Evolutionary conservation across 495 filamentous ascomycete species (phyloP).

Genomic region (Aspergillus leporis): DNA sequence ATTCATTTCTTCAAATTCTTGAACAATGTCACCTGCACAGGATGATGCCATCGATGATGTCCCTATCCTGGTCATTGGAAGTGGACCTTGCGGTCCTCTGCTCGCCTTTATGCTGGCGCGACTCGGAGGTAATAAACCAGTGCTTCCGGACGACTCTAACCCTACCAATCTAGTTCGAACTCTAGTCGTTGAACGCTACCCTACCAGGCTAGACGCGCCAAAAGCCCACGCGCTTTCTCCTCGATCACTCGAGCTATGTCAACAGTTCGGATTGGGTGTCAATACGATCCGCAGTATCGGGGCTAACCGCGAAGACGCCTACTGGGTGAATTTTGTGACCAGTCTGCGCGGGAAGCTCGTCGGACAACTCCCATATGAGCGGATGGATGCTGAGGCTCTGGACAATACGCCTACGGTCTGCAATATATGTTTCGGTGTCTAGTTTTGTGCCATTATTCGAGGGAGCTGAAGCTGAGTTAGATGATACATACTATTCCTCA

Average conservation of each 20-base stretch:
- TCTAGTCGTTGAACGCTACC: constrained; percentile 30
- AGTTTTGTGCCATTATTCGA: not conserved
- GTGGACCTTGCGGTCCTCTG: constrained; percentile 32
- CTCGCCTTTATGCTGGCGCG: constrained; percentile 30
- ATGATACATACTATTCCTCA: constrained; percentile 39
- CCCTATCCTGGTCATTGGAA: constrained; percentile 40
- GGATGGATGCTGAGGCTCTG: constrained; percentile 29
- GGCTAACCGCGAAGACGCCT: constrained; percentile 23
- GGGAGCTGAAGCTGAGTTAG: constrained; percentile 4
- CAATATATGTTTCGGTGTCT: not conserved
- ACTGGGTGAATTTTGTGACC: constrained; percentile 34
- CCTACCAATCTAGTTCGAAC: constrained; percentile 18
- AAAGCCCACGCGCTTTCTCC: constrained; percentile 34
- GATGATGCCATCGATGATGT: not conserved
- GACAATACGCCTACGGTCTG: constrained; percentile 29
- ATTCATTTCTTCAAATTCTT: not conserved
- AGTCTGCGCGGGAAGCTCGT: constrained; percentile 27
- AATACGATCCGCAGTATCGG: constrained; percentile 28
- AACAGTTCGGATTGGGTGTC: constrained; percentile 29
- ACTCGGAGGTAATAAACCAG: constrained; percentile 19
- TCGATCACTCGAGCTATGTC: constrained; percentile 30
- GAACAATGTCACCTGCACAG: not conserved
- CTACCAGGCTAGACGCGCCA: constrained; percentile 26
- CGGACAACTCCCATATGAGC: constrained; percentile 32
- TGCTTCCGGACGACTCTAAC: not conserved